phyloP scores from a whole-genome alignment of 495 filamentous ascomycete species.

The Neurospora terricola region DNA sequence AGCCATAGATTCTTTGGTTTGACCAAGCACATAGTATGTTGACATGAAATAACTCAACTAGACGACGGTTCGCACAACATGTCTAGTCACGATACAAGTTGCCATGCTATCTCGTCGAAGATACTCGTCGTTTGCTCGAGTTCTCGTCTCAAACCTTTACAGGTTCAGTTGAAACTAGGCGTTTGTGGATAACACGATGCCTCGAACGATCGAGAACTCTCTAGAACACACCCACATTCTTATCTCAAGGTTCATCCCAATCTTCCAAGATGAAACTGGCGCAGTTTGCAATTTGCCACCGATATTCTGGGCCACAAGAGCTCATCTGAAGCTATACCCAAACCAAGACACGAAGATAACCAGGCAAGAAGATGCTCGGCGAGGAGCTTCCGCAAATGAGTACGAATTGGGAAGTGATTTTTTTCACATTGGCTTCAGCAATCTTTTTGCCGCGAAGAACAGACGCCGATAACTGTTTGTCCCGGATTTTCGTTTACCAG shows the following conservation, averaged over 20 bases:
- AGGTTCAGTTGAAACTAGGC: no score
- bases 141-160: not conserved
- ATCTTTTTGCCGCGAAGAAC: not conserved
- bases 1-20: not conserved
- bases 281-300: not conserved
- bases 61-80: not conserved
- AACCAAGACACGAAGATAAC: not conserved
- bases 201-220: not conserved
- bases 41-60: not conserved
- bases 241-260: not conserved
- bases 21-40: no score
- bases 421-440: not conserved
- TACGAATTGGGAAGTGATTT: not conserved
- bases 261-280: not conserved
- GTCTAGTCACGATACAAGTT: not conserved
- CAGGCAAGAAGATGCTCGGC: not conserved
- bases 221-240: not conserved
- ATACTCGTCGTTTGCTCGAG: not conserved
- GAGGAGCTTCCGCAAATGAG: not conserved
- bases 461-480: not conserved
- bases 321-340: not conserved
- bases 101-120: not conserved
- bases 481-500: not conserved
- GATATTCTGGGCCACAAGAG: not conserved
- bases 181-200: not conserved